Evolutionary conservation across 164 flowering plant genomes (phyloP).

Genomic region (Annona squamosa): DNA sequence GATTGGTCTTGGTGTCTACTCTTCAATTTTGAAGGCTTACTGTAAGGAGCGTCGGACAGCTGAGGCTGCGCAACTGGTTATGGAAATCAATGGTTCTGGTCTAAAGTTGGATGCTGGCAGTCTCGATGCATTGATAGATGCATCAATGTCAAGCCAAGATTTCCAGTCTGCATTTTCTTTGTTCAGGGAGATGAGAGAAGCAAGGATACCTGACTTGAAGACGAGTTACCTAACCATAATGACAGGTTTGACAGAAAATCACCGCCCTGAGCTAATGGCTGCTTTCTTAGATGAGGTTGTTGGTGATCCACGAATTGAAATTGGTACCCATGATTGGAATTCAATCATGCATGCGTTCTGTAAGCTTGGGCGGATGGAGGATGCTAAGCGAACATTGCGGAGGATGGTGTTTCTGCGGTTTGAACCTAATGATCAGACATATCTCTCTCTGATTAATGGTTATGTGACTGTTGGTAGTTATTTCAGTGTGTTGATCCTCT

Average conservation of each 20-base stretch:
- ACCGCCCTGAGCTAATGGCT: constrained; percentile 93
- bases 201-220: constrained; percentile 55
- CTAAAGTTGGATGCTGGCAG: constrained; percentile 52
- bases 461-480: constrained; percentile 62
- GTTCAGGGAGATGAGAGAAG: constrained; percentile 90
- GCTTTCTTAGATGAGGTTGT: constrained; percentile 90
- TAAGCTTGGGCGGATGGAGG: constrained; percentile 78
- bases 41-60: constrained; percentile 75
- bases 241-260: constrained; percentile 87
- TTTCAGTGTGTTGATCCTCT: constrained; percentile 69
- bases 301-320: constrained; percentile 71
- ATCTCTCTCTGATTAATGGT: constrained; percentile 83
- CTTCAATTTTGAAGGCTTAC: constrained; percentile 79
- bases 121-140: constrained; percentile 76
- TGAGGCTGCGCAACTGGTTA: constrained; percentile 84
- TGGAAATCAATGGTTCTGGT: constrained; percentile 58
- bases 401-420: constrained; percentile 78
- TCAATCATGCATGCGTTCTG: constrained; percentile 94
- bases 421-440: constrained; percentile 87
- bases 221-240: constrained; percentile 87
- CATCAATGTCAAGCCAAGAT: constrained; percentile 87
- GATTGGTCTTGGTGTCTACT: constrained; percentile 80
- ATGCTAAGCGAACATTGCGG: constrained; percentile 86
- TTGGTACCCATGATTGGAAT: constrained; percentile 97
- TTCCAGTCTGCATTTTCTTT: constrained; percentile 85